A percentile compares a stretch with the other conserved stretches of the same genome.
These are phyloP conservation scores for Leccinellum albellum DNA, from an alignment of 768 basidiomycete species.

Conservation along the genomic window DNA sequence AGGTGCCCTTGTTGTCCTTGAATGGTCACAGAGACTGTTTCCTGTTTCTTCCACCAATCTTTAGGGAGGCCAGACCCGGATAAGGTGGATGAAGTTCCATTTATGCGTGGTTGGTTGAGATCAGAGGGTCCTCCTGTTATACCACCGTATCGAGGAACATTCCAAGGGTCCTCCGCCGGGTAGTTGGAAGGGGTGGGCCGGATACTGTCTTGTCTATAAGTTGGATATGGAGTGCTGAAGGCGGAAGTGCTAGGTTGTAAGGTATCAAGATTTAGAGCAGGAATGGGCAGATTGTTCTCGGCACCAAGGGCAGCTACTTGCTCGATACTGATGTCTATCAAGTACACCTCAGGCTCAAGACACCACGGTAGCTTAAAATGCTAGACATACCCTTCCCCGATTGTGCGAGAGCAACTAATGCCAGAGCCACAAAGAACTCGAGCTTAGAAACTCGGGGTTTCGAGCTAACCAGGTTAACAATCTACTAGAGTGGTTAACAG, in stretches of 20 bases:
- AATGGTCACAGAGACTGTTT: conserved; percentile 64
- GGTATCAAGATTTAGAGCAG: conserved; percentile 59
- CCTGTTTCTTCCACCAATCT: conserved; percentile 87
- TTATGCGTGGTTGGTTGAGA: conserved; percentile 27
- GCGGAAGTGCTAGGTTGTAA: conserved; percentile 53
- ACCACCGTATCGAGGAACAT: conserved; percentile 31
- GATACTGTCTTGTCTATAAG: conserved; percentile 44
- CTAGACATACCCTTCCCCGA: conserved; percentile 59
- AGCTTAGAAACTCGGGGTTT: conserved; percentile 76
- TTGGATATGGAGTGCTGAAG: conserved; percentile 38
- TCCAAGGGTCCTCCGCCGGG: conserved; percentile 70
- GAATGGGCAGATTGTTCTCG: conserved; percentile 75
- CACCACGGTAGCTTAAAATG: neutral
- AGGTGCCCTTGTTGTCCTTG: conserved; percentile 92
- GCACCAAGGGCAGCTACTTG: conserved; percentile 74
- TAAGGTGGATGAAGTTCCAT: conserved; percentile 53
- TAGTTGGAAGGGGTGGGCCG: conserved; percentile 49
- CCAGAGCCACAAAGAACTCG: conserved; percentile 90
- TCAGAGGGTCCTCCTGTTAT: conserved; percentile 33
- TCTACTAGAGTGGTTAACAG: conserved; percentile 42
- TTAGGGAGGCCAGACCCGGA: conserved; percentile 68
- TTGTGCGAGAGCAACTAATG: conserved; percentile 84
- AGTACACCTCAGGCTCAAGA: neutral
- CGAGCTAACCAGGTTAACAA: conserved; percentile 85
- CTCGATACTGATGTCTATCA: conserved; percentile 73